Evolutionary conservation across 1,139 yeast species (phyloP).

Genomic region (Debaryomyces psychrophilus): DNA sequence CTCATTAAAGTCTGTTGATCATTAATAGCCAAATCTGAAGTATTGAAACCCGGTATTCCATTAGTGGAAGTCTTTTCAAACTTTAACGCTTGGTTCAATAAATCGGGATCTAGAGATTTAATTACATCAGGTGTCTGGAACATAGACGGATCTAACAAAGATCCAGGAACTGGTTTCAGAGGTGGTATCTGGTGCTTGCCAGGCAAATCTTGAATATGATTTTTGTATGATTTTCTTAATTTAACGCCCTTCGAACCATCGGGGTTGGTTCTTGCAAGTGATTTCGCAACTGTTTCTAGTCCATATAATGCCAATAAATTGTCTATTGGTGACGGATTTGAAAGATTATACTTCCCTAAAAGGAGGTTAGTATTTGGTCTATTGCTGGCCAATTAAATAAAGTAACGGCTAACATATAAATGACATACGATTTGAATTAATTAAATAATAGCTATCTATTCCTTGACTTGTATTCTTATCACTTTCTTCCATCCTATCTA

Average conservation of each 20-base stretch:
- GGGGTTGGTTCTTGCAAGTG: conserved; percentile 85
- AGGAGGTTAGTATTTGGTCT: conserved; percentile 16
- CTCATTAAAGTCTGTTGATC: conserved; percentile 51
- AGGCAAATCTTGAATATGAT: conserved; percentile 83
- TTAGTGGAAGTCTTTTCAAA: conserved; percentile 70
- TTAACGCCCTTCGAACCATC: conserved; percentile 91
- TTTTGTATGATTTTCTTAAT: conserved; percentile 89
- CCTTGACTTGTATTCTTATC: conserved; percentile 13
- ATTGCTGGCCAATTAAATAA: neutral
- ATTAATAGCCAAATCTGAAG: conserved; percentile 66
- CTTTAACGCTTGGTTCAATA: conserved; percentile 55
- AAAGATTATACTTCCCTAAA: conserved; percentile 40
- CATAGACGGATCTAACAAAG: conserved; percentile 52
- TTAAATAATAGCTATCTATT: conserved; percentile 25
- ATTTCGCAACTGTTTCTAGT: conserved; percentile 65
- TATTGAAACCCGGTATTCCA: conserved; percentile 81
- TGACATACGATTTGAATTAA: conserved; percentile 28
- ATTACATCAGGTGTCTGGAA: conserved; percentile 46
- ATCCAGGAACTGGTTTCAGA: conserved; percentile 56
- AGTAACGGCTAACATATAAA: neutral
- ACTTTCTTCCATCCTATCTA: conserved; percentile 7
- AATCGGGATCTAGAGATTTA: conserved; percentile 51
- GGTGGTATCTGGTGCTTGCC: conserved; percentile 74
- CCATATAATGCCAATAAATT: conserved; percentile 73
- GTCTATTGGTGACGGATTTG: conserved; percentile 71